These are phyloP conservation scores for Serendipita indica DNA, from an alignment of 768 basidiomycete genomes.

Conservation along the genomic window DNA sequence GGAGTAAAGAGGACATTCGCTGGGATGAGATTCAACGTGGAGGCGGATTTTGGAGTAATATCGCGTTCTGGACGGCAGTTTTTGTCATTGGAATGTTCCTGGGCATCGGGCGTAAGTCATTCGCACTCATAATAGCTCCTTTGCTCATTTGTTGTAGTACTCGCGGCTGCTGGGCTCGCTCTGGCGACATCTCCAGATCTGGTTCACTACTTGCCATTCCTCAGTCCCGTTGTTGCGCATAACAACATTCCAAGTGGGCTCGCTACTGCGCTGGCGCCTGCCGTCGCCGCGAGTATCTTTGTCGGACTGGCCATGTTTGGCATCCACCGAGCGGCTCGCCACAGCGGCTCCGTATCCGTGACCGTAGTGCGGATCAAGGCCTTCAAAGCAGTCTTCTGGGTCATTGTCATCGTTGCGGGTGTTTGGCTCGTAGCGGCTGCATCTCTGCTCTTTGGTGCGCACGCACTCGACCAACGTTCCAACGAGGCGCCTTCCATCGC, in stretches of 20 bases:
- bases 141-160: conserved; percentile 31
- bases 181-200: conserved; percentile 58
- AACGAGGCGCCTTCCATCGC: conserved; percentile 30
- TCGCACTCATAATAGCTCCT: conserved; percentile 10
- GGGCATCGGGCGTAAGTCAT: conserved; percentile 42
- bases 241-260: conserved; percentile 44
- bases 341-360: conserved; percentile 45
- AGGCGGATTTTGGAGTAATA: conserved; percentile 30
- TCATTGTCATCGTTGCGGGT: conserved; percentile 37
- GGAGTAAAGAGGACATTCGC: conserved; percentile 68
- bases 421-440: conserved; percentile 54
- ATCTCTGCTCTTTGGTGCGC: conserved; percentile 52
- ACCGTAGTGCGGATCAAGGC: conserved; percentile 44
- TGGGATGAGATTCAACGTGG: conserved; percentile 64
- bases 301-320: conserved; percentile 36
- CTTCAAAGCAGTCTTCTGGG: conserved; percentile 50
- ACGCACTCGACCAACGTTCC: conserved; percentile 33
- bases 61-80: conserved; percentile 46
- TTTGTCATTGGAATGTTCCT: conserved; percentile 36
- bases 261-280: conserved; percentile 53
- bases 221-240: conserved; percentile 35
- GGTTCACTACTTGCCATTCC: conserved; percentile 53
- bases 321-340: conserved; percentile 38
- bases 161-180: conserved; percentile 52
- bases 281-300: conserved; percentile 45